Base-by-base conservation (phyloP, 2,329 filamentous ascomycete species). In the Parastagonospora avenae region DNA sequence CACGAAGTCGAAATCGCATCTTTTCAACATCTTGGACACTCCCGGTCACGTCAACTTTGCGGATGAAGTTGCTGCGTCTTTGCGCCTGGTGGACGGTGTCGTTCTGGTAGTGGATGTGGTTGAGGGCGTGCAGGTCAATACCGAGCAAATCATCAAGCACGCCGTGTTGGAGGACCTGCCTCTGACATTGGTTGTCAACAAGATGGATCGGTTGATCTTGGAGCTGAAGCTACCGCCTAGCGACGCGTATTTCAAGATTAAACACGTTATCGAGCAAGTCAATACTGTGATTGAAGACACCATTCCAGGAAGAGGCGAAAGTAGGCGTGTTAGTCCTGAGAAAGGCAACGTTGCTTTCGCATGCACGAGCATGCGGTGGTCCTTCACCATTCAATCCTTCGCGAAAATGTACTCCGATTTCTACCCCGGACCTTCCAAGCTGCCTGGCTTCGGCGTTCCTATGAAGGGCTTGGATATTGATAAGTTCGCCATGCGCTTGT, bases 311-410 rank as follows among this genome's bases (percentile, higher is more conserved):
- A 85, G 85, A 63, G 92, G 92, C 27, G 90, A 91, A 66, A 85
- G 83, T 54, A 86, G 85, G 74, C 85, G 94, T 58, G 76, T 99
- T 56, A 97, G 93, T 62, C 94, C 94, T 0, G 94, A 99, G 71
- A 96, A 92, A 77, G 94, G 94, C 55, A 99, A 99, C 70, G 94
- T 99, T n/a, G 87, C 95, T 8, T 99, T 99, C 70, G 90, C 93
- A 0, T 96, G 91, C 73, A 91, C 90, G 42, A 89, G 86, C 53
- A 93, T 97, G 88, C 89, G 90, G 48, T 99, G 94, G 94, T 96
- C 91, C 73, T 97, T 99, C 72, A 97, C 92, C 0, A 79, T 99
- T 30, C 87, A 88, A 55, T 97, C 92, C 1, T 99, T 99, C 70
- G 89, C 94, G 10, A 92, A 91, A 73, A 96, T 97, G 91, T 99